phyloP scores from a whole-genome alignment of 441 rosid species.

The Gossypium davidsonii region DNA sequence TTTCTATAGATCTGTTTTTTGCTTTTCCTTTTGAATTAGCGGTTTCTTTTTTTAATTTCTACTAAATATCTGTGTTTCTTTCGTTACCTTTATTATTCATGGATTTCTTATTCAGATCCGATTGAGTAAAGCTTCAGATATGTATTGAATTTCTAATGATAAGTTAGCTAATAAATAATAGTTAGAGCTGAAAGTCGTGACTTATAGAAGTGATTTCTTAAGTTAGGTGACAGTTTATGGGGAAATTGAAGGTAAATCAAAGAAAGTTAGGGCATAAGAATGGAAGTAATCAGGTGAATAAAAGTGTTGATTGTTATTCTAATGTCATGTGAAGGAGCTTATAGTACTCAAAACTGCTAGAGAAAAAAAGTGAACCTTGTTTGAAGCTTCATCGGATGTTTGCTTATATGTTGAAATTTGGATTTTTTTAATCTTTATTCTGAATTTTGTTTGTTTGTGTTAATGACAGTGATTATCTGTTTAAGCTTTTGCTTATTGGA shows the following conservation, averaged over 20 bases:
- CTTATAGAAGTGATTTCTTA: not conserved
- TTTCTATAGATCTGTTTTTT: slow-evolving; percentile 19
- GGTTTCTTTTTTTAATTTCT: not conserved
- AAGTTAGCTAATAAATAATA: not conserved
- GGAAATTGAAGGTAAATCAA: not conserved
- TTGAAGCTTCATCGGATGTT: not conserved
- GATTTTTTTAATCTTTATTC: not conserved
- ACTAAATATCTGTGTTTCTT: not conserved
- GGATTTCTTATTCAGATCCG: slow-evolving; percentile 35
- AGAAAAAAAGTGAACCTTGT: not conserved
- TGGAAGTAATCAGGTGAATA: not conserved
- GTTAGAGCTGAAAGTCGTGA: not conserved
- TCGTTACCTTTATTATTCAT: not conserved
- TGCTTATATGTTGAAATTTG: not conserved
- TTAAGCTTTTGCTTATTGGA: slow-evolving; percentile 76
- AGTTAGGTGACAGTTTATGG: not conserved
- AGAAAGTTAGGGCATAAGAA: not conserved
- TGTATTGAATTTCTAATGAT: not conserved
- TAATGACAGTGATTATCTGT: slow-evolving; percentile 58
- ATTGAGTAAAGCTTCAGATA: slow-evolving; percentile 24
- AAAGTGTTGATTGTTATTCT: not conserved
- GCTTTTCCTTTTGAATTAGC: not conserved
- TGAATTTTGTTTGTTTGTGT: slow-evolving; percentile 1
- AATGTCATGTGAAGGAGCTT: not conserved
- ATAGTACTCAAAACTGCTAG: not conserved